Base-by-base conservation (phyloP, 768 basidiomycete genomes). In the Phlegmacium glaucopus region DNA sequence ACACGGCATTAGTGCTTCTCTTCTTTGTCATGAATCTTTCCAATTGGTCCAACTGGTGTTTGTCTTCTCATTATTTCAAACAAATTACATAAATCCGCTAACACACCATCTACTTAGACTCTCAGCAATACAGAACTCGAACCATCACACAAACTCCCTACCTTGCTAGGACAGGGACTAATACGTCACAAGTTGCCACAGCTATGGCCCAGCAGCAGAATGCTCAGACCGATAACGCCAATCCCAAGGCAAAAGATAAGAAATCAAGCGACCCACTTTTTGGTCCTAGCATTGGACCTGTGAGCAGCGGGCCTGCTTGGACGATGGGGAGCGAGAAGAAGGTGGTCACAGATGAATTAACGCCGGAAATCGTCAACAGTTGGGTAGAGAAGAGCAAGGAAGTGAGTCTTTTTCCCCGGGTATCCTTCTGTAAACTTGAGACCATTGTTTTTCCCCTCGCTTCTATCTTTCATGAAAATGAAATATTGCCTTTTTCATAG, bases 301-400 rank as follows among this genome's bases (percentile, higher is more conserved):
- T 87, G 39, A 78, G 69, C 60, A 75, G 71, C 45, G 80, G 81
- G 1, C 89, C 90, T 8, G 66, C 79, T 0, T 92, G 90, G 90
- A 82, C 89, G 1, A 66, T 78, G 22, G 57, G 63, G 22, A 71
- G 71, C 42, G 85, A 87, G 63, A 90, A 86, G 74, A 79, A 72
- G 51, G 63, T 76, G 12, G 59, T 77, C 38, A 73, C 76, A 32
- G 87, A 91, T 57, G 81, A 82, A 56, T 76, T 96, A 36, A 89
- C 90, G 1, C 83, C 87, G 0, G 89, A 94, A 27, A 74, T 88
- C 37, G 85, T 97, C 53, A 83, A 79, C 59, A 65, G 67, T 9
- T 97, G 94, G 94, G 79, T 95, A 13, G 83, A 83, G 49, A 92
- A 85, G 72, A 85, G 81, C 68, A 93, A 91, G 72, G 82, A 93